Base-by-base conservation (phyloP, 2,329 filamentous ascomycete genomes). In the Cucurbitaria berberidis region DNA sequence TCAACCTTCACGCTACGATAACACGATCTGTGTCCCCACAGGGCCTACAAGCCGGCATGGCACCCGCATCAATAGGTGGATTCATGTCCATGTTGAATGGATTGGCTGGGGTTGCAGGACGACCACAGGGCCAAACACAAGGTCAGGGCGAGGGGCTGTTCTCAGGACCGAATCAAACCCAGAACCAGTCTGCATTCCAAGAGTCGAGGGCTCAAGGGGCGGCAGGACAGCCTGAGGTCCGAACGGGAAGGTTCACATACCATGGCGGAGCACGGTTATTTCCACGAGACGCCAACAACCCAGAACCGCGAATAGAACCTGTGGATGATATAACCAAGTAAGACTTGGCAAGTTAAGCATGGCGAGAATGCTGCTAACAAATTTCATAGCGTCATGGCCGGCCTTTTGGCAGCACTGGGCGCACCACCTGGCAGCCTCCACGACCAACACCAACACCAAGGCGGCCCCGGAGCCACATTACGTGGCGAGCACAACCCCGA, bases 221-320 rank as follows among this genome's bases (percentile, higher is more conserved):
- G 7, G 39, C 55, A 48, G 57, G 57, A 38, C 57, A 56, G 2
- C 51, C 58, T 7, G 62, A 55, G 7, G 32, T 59, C 24, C 49
- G 45, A 10, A 57, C 59, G 5, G 53, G 60, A 34, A 55, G 70
- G 16, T 74, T 74, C 38, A 67, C 64, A 18, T 75, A 75, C 40
- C 62, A 66, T 15, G 59, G 67, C 21, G 67, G 65, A 19, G 68
- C 69, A 5, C 77, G 77, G 43, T 65, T 84, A 38, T 73, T 71
- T 46, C 83, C 84, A 29, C 79, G 82, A 57, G 78, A 85, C 65
- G 76, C 80, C 22, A 77, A 83, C 62, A 73, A 73, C 24, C 76
- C 82, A 34, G 82, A 82, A 58, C 75, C 78, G 15, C 76, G 72
- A 48, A 66, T 73, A n/a, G 74, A 76, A 48, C 80, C 79, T 8